These are phyloP conservation scores for Pestalotiopsis sp. DNA, from an alignment of 2,329 filamentous ascomycete genomes.

Conservation along the genomic window DNA sequence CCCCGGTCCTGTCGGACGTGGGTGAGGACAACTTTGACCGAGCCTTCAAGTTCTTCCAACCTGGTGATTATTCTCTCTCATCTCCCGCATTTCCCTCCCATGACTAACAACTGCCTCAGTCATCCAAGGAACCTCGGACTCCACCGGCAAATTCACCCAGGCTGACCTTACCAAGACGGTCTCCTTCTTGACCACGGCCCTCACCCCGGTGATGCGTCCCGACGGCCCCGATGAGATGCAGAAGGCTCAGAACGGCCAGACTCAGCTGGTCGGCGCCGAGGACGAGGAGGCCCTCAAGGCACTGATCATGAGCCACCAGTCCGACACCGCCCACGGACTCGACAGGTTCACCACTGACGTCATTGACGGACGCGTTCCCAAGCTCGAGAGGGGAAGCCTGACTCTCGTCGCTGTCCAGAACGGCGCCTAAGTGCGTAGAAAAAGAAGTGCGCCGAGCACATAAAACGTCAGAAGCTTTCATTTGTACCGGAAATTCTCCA, in stretches of 20 bases:
- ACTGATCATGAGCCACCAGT: constrained; percentile 12
- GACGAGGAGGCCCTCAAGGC: constrained; percentile 12
- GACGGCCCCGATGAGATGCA: not conserved
- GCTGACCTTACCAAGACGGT: constrained; percentile 17
- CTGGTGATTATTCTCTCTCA: constrained; percentile 28
- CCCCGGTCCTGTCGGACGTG: constrained; percentile 41
- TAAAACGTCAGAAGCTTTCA: too few species aligned
- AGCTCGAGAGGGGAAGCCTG: not conserved
- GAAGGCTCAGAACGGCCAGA: not conserved
- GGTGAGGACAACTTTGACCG: constrained; percentile 44
- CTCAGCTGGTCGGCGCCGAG: constrained; percentile 7
- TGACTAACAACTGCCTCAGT: constrained; percentile 22
- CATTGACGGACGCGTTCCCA: not conserved
- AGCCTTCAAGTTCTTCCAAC: constrained; percentile 42
- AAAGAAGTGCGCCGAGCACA: too few species aligned
- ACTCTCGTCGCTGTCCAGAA: not conserved
- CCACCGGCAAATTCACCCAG: not conserved
- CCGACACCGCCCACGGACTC: constrained; percentile 14
- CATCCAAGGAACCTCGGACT: constrained; percentile 38
- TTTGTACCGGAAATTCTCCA: too few species aligned
- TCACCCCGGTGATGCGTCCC: constrained; percentile 1
- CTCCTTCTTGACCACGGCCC: constrained; percentile 16
- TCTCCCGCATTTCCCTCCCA: not conserved
- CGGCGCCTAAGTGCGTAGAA: too few species aligned
- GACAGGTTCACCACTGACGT: constrained; percentile 13